A percentile compares a stretch with the other conserved stretches of the same genome.
phyloP scores from a whole-genome alignment of 2,329 filamentous ascomycete species.

The Aspergillus neoniger region DNA sequence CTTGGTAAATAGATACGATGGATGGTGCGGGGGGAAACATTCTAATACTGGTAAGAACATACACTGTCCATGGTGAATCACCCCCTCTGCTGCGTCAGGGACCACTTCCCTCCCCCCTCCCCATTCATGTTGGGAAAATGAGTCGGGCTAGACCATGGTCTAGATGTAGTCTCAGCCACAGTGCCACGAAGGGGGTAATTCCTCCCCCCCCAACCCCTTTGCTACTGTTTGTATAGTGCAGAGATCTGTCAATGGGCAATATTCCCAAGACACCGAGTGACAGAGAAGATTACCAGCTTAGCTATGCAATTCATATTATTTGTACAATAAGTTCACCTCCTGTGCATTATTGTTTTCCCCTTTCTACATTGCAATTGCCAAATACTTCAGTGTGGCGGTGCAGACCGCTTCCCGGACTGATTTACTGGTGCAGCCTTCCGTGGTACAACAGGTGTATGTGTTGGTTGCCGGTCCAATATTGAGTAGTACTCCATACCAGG shows the following conservation, averaged over 20 bases:
- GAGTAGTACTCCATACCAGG: no score
- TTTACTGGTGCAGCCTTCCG: neutral
- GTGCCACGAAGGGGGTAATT: constrained; percentile 3
- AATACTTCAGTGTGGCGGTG: constrained; percentile 15
- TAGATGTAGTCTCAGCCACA: constrained; percentile 22
- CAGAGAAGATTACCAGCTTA: neutral
- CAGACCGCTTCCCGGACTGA: neutral
- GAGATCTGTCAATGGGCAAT: neutral
- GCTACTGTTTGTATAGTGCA: constrained; percentile 7
- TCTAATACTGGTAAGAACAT: constrained; percentile 7
- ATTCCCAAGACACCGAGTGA: neutral
- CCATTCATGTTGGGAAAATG: constrained; percentile 9
- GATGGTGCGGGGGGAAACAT: neutral
- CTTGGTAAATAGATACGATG: neutral
- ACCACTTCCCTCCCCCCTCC: neutral
- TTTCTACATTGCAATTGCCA: neutral
- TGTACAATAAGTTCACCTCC: neutral
- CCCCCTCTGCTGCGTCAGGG: constrained; percentile 14
- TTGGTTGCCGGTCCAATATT: neutral
- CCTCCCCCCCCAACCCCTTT: neutral
- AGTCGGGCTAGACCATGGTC: constrained; percentile 23
- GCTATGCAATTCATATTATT: neutral
- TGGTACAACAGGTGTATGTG: constrained; percentile 1
- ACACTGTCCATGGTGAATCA: neutral
- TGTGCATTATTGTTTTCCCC: neutral